These are phyloP conservation scores for Pseudogymnoascus sp. DNA, from an alignment of 2,329 filamentous ascomycete genomes.

Conservation along the genomic window DNA sequence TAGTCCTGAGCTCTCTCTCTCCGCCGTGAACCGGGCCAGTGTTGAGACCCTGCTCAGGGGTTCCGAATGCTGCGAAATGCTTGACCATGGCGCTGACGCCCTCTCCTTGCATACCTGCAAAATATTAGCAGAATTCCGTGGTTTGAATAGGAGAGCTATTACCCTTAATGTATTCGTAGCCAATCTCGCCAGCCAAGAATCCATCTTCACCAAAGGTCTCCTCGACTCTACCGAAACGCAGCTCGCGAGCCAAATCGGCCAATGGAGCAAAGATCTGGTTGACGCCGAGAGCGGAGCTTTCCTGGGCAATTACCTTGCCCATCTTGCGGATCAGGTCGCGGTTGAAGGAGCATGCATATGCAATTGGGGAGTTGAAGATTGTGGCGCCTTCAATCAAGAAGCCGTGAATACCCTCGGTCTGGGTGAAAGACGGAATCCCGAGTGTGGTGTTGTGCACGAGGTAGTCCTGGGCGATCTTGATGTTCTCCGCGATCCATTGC, in stretches of 20 bases:
- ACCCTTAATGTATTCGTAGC: slow-evolving; percentile 52
- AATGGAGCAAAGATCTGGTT: slow-evolving; percentile 69
- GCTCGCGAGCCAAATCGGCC: slow-evolving; percentile 62
- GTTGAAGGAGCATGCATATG: slow-evolving; percentile 65
- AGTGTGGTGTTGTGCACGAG: slow-evolving; percentile 57
- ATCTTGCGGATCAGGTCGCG: slow-evolving; percentile 57
- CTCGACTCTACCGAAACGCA: slow-evolving; percentile 66
- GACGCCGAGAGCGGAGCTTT: slow-evolving; percentile 59
- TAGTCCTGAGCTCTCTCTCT: slow-evolving; percentile 47
- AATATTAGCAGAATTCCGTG: slow-evolving; percentile 25
- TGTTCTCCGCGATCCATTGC: slow-evolving; percentile 54
- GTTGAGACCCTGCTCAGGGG: slow-evolving; percentile 67
- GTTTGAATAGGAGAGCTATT: slow-evolving; percentile 33
- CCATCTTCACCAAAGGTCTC: slow-evolving; percentile 67
- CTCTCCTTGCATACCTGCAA: slow-evolving; percentile 53
- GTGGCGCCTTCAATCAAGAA: slow-evolving; percentile 66
- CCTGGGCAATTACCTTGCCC: slow-evolving; percentile 57
- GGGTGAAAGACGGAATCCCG: slow-evolving; percentile 66
- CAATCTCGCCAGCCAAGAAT: slow-evolving; percentile 60
- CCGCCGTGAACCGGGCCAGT: slow-evolving; percentile 50
- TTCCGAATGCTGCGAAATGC: slow-evolving; percentile 64
- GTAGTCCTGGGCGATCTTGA: slow-evolving; percentile 63
- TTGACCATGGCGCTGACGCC: slow-evolving; percentile 68
- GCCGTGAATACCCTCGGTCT: slow-evolving; percentile 69
- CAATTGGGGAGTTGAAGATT: slow-evolving; percentile 73